A percentile compares a stretch with the other conserved stretches of the same genome.
Conservation (phyloP, 2,329 filamentous ascomycete genomes). For the Ophiostoma montium region DNA sequence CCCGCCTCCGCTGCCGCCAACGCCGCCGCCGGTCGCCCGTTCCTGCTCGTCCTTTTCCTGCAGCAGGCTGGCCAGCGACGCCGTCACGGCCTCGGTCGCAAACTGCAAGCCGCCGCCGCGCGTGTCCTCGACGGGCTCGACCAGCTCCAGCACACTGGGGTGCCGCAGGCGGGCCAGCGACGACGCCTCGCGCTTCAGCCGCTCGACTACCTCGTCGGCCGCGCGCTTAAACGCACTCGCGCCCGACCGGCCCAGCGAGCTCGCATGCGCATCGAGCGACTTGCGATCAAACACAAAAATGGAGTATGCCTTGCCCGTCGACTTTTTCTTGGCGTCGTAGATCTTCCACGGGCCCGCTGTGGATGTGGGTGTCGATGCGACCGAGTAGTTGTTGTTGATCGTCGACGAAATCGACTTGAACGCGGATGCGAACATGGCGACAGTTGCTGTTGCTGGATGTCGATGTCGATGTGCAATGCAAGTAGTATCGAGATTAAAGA, state of each 20-base stretch:
- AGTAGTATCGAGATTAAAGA: background rate
- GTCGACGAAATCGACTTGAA: constrained; percentile 83
- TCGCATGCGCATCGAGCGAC: constrained; percentile 54
- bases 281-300: constrained; percentile 94
- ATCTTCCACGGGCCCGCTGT: constrained; percentile 92
- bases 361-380: constrained; percentile 62
- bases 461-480: too few relatives aligned
- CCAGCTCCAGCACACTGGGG: constrained; percentile 80
- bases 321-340: constrained; percentile 94
- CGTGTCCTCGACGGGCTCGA: constrained; percentile 91
- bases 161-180: constrained; percentile 79
- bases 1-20: constrained; percentile 17
- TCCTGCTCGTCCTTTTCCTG: constrained; percentile 86
- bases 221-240: constrained; percentile 61
- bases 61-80: constrained; percentile 69
- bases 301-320: constrained; percentile 74
- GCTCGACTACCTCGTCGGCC: constrained; percentile 80
- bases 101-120: constrained; percentile 87
- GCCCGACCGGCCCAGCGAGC: constrained; percentile 46
- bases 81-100: constrained; percentile 80
- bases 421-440: constrained; percentile 77
- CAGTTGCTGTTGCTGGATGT: background rate
- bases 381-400: constrained; percentile 80
- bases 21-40: constrained; percentile 39
- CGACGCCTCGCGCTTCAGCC: constrained; percentile 81